Conservation (phyloP, 23 red algal genomes). For the Gracilaria domingensis region DNA sequence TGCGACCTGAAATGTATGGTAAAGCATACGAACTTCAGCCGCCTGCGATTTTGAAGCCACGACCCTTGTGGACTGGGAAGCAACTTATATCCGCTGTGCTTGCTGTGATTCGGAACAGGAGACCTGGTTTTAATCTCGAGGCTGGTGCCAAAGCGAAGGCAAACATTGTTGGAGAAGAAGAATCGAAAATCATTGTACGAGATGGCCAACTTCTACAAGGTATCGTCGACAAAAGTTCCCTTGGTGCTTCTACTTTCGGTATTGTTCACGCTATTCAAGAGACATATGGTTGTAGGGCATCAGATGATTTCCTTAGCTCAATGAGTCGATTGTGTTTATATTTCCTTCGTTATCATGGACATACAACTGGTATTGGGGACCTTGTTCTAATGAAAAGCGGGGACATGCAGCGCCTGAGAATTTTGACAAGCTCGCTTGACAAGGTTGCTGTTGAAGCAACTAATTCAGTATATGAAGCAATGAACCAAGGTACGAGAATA, state of each 20-base stretch:
- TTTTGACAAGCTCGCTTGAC: conserved; percentile 15
- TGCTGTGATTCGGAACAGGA: conserved; percentile 59
- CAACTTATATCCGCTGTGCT: conserved; percentile 89
- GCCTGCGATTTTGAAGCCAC: conserved; percentile 85
- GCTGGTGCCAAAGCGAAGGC: conserved; percentile 28
- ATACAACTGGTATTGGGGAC: conserved; percentile 94
- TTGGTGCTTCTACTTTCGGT: conserved; percentile 87
- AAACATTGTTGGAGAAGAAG: conserved; percentile 76
- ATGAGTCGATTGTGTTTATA: conserved; percentile 88
- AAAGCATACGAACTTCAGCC: conserved; percentile 42
- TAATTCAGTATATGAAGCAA: conserved; percentile 49
- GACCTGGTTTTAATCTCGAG: conserved; percentile 51
- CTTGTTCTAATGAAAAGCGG: conserved; percentile 68
- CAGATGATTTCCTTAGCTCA: conserved; percentile 85
- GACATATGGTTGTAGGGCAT: conserved; percentile 77
- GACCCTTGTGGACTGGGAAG: conserved; percentile 93
- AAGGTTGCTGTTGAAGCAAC: conserved; percentile 54
- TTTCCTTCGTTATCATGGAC: conserved; percentile 84
- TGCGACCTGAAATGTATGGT: conserved; percentile 10
- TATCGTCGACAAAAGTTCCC: conserved; percentile 89
- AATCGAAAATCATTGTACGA: conserved; percentile 70
- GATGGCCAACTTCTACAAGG: conserved; percentile 85
- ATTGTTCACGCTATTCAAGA: conserved; percentile 94
- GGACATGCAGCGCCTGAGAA: conserved; percentile 63
- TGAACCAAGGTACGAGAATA: conserved; percentile 33